A percentile compares a stretch with the other conserved stretches of the same genome.
phyloP scores from a whole-genome alignment of 139 green algal species.

The Chlorella vulgaris region DNA sequence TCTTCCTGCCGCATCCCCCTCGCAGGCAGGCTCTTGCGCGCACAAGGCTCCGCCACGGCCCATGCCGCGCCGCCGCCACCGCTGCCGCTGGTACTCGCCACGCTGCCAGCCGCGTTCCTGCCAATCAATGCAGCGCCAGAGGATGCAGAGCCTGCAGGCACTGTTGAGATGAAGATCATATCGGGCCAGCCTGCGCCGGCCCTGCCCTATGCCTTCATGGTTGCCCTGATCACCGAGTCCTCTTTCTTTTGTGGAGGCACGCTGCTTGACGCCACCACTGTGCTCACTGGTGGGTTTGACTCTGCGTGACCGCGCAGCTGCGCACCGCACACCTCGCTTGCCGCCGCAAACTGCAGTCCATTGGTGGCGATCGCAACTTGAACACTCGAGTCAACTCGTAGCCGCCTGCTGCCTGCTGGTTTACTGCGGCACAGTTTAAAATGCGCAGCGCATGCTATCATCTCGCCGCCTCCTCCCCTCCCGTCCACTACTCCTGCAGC shows the following conservation, averaged over 20 bases:
- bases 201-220: not conserved
- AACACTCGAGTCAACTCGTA: no score
- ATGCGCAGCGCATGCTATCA: no score
- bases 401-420: no score
- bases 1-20: not conserved
- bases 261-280: not conserved
- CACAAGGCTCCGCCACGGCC: no score
- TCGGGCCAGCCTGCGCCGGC: not conserved
- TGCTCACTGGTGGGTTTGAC: slow-evolving; percentile 12
- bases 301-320: not conserved
- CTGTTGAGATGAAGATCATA: slow-evolving; percentile 17
- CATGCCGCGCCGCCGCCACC: no score
- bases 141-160: not conserved
- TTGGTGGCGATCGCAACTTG: no score
- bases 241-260: slow-evolving; percentile 9
- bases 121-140: not conserved
- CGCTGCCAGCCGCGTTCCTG: not conserved
- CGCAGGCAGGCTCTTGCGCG: not conserved
- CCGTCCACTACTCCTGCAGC: no score
- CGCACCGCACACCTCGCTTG: not conserved
- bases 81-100: not conserved
- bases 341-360: not conserved
- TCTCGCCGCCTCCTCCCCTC: no score
- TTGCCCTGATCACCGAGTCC: not conserved
- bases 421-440: no score